Evolutionary conservation across 2,329 filamentous ascomycete genomes (phyloP).

Genomic region (Chalara sp.): DNA sequence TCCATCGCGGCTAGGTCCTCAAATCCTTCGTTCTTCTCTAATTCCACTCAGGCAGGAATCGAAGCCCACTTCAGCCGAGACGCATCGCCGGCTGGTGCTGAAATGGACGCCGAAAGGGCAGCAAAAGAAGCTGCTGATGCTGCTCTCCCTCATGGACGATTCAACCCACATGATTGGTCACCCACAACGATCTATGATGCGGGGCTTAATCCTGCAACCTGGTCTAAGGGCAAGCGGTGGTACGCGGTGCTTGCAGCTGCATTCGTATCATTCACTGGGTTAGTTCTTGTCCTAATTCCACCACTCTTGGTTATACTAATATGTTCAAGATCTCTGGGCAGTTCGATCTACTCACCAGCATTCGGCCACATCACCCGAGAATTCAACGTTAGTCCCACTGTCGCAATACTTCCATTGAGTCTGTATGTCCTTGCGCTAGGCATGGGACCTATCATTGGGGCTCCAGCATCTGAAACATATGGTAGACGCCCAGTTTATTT

Average conservation of each 20-base stretch:
- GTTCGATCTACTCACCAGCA: conserved; percentile 41
- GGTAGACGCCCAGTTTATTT: conserved; percentile 40
- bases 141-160: too few species aligned
- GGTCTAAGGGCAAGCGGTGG: too few species aligned
- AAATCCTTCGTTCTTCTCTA: too few species aligned
- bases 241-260: conserved; percentile 2
- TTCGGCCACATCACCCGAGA: conserved; percentile 37
- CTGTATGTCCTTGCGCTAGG: conserved; percentile 54
- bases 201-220: too few species aligned
- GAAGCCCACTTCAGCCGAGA: too few species aligned
- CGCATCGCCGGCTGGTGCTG: too few species aligned
- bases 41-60: too few species aligned
- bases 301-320: background rate
- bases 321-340: conserved; percentile 32
- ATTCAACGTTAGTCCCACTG: conserved; percentile 32
- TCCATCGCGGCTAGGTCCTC: too few species aligned
- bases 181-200: too few species aligned
- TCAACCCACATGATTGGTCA: too few species aligned
- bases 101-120: too few species aligned
- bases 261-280: conserved; percentile 21
- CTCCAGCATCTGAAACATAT: conserved; percentile 54
- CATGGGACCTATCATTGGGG: conserved; percentile 52
- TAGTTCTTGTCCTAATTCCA: conserved; percentile 6
- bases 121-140: too few species aligned
- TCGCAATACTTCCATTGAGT: conserved; percentile 52